Conservation (phyloP, 1,284 basidiomycete species). For the Pterulicium gracile region DNA sequence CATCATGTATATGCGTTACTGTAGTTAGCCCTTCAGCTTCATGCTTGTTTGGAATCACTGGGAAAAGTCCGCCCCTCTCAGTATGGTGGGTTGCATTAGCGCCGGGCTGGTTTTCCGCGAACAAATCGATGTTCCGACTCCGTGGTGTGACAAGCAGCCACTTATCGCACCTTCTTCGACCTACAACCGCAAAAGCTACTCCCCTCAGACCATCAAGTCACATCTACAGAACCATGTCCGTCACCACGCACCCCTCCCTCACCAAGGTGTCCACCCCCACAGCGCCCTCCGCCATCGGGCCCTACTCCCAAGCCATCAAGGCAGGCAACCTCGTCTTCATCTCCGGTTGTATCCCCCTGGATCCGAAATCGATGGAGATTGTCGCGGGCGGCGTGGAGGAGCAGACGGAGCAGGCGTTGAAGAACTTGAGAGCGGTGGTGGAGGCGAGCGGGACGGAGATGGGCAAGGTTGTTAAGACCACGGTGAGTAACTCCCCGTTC, state of each 20-base stretch:
- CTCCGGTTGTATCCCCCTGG: constrained; percentile 85
- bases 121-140: no score
- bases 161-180: no score
- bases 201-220: no score
- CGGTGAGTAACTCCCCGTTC: constrained; percentile 33
- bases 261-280: constrained; percentile 42
- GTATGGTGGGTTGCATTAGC: no score
- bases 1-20: no score
- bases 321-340: constrained; percentile 81
- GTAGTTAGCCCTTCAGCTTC: no score
- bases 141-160: no score
- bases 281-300: constrained; percentile 82
- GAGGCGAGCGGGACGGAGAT: constrained; percentile 73
- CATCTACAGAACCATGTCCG: no score
- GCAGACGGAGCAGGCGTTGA: constrained; percentile 79
- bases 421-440: constrained; percentile 80
- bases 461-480: constrained; percentile 78
- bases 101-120: no score
- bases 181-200: no score
- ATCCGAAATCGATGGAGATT: constrained; percentile 66
- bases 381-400: constrained; percentile 74
- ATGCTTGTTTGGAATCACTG: no score
- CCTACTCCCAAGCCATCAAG: constrained; percentile 86
- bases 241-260: constrained; percentile 41
- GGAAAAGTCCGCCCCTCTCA: no score